These are phyloP conservation scores for Cornus kousa DNA, from an alignment of 148 eudicot species.

Conservation along the genomic window DNA sequence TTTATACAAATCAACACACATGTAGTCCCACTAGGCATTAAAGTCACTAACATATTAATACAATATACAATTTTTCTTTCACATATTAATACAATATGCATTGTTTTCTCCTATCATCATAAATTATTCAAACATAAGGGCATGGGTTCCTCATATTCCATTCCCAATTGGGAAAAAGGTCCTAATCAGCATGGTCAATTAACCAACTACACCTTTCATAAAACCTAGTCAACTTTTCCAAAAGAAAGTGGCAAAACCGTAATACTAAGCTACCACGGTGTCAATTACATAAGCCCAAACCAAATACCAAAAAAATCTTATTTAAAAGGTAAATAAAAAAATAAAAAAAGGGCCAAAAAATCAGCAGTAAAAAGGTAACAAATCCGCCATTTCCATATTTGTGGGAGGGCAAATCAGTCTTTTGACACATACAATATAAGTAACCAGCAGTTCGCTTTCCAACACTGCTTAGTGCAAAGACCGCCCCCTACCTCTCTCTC, in stretches of 20 bases:
- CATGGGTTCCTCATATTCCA: conserved; percentile 17
- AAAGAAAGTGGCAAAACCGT: conserved; percentile 25
- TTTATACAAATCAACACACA: background rate
- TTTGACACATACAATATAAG: conserved; percentile 32
- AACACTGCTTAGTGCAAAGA: conserved; percentile 42
- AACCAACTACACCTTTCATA: conserved; percentile 20
- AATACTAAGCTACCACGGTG: conserved; percentile 10
- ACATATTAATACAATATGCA: background rate
- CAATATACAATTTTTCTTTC: no score
- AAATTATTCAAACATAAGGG: conserved; percentile 13
- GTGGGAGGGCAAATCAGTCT: conserved; percentile 45
- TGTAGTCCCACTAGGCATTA: background rate
- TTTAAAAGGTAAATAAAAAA: background rate
- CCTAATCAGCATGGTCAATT: conserved; percentile 20
- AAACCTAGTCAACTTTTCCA: background rate
- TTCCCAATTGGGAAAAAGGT: conserved; percentile 21
- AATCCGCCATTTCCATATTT: conserved; percentile 20
- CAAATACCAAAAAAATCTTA: background rate
- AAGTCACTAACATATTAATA: background rate
- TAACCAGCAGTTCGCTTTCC: conserved; percentile 58
- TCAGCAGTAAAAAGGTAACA: conserved; percentile 15
- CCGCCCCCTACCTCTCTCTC: conserved; percentile 21
- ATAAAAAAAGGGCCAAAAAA: background rate
- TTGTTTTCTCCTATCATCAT: background rate
- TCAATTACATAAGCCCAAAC: background rate